phyloP scores from a whole-genome alignment of 139 green algal genomes.

The Closterium sp. region DNA sequence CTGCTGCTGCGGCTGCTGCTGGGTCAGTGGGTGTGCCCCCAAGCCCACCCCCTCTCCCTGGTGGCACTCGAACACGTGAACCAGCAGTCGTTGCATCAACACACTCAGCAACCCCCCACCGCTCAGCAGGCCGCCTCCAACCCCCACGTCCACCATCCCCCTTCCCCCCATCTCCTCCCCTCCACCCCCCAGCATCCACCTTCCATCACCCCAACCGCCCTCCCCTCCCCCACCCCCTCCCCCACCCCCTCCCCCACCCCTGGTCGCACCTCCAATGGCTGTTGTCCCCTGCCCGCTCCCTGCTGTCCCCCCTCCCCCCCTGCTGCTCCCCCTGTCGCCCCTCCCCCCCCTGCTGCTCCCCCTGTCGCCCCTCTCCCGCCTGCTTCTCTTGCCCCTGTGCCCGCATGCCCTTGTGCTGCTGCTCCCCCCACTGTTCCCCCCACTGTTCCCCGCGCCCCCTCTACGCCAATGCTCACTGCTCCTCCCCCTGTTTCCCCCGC shows the following conservation, averaged over 20 bases:
- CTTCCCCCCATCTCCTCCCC: neutral
- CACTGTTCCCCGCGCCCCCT: no score
- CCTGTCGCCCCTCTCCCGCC: neutral
- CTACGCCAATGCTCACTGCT: no score
- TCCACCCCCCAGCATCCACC: neutral
- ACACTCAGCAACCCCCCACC: conserved; percentile 11
- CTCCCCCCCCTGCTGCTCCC: neutral
- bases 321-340: neutral
- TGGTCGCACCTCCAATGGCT: no score
- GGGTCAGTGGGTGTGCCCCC: no score
- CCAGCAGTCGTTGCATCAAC: conserved; percentile 51
- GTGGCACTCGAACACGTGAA: conserved; percentile 31
- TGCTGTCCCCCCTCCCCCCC: neutral
- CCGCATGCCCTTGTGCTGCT: neutral
- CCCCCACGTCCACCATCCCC: neutral
- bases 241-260: neutral
- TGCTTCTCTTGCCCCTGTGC: neutral
- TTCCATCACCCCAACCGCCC: neutral
- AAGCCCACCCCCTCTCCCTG: neutral
- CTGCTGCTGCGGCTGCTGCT: no score
- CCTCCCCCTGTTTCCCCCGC: neutral
- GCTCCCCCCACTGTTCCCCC: no score
- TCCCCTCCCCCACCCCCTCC: neutral
- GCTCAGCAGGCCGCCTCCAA: neutral
- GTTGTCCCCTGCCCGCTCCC: neutral